Base-by-base conservation (phyloP, 306 rosid genomes). In the Corylus heterophylla region DNA sequence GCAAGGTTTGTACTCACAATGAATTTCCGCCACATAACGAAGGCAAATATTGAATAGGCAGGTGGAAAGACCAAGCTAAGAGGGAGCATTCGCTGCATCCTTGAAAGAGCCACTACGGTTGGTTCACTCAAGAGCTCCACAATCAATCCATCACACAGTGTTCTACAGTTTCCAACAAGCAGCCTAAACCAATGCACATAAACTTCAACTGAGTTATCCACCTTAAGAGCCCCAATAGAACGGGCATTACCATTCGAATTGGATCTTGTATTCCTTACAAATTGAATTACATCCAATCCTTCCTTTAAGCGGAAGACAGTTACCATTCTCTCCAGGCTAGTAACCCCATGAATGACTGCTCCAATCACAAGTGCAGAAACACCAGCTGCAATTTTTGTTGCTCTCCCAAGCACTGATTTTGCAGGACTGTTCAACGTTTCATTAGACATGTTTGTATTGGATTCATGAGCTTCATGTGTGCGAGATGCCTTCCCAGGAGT, bases 81-180 rank as follows among this genome's bases (percentile, higher is more conserved):
- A 80, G 99, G 96, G 69, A 93, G 98, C 93, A 90, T 83, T 9
- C 87, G 94, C 82, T 95, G 99, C 98, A 93, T 91, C 88, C 99
- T 90, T 73, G 91, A 89, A 85, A 95, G 99, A 55, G 96, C 98
- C 74, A 90, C 77, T 80, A 91, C 74, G 67, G 88, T 89, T 29
- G 97, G 94, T 79, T 95, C 99, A 48, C 97, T 96, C 81, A 93
- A 85, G 80, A 95, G 97, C 71, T 93, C 94, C 84, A 88, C 97
- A 69, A 89, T 86, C 87, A 93, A 89, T 71, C 99, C 98, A 29
- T 93, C 97, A 52, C 75, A 89, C 55, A 90, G 76, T 50, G 96
- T 88, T 87, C 97, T 88, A 88, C 96, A 91, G 84, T 93, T 93
- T 52, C 99, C 99, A 66, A 95, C 90, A 73, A 95, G 96, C 83